Conservation (phyloP, 2,329 filamentous ascomycete species). For the Amauroascus niger region DNA sequence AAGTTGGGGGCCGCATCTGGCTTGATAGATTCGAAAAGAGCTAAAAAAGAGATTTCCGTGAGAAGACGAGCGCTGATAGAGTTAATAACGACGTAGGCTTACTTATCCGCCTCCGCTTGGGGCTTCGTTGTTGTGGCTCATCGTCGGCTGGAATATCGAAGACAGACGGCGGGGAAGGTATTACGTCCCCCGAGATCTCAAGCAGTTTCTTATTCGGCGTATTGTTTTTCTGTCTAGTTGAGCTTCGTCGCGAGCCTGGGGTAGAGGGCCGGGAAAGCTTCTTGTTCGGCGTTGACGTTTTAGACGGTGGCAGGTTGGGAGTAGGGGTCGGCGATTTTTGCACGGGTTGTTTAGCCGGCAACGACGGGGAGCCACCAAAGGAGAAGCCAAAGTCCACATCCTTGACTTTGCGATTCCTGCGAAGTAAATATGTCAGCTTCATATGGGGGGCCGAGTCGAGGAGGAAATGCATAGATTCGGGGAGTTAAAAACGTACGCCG, state of each 20-base stretch:
- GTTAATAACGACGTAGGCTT: slow-evolving; percentile 1
- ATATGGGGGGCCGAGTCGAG: not conserved
- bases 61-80: not conserved
- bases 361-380: slow-evolving; percentile 30
- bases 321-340: slow-evolving; percentile 18
- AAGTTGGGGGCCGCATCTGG: slow-evolving; percentile 15
- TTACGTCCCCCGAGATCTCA: slow-evolving; percentile 25
- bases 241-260: slow-evolving; percentile 18
- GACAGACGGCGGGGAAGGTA: slow-evolving; percentile 23
- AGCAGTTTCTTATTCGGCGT: slow-evolving; percentile 23
- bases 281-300: slow-evolving; percentile 13
- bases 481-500: slow-evolving; percentile 40
- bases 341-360: slow-evolving; percentile 20
- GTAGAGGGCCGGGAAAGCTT: slow-evolving; percentile 15
- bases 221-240: slow-evolving; percentile 13
- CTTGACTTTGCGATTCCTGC: slow-evolving; percentile 40
- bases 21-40: slow-evolving; percentile 6
- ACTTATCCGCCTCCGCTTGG: slow-evolving; percentile 18
- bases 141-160: slow-evolving; percentile 32
- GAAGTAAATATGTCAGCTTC: slow-evolving; percentile 9
- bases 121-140: slow-evolving; percentile 18
- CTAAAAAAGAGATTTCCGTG: not conserved
- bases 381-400: slow-evolving; percentile 44
- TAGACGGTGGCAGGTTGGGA: slow-evolving; percentile 6
- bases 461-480: not conserved